Evolutionary conservation across 164 flowering plant species (phyloP).

Genomic region (Liriodendron chinense): DNA sequence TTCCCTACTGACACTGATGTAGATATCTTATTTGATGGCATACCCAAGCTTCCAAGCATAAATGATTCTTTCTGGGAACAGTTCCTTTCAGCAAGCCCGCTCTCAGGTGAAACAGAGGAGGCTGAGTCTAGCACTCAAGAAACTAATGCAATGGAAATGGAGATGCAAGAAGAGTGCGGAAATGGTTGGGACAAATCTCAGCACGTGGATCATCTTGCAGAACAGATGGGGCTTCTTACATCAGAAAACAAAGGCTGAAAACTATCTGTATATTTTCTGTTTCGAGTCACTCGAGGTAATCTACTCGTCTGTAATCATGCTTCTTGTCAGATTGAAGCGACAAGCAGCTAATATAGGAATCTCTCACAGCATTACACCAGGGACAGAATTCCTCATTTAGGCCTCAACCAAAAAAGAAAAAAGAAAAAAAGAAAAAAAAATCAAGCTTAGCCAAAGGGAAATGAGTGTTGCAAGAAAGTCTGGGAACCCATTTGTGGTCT

Average conservation of each 20-base stretch:
- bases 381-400: neutral
- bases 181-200: slow-evolving; percentile 30
- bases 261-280: neutral
- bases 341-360: neutral
- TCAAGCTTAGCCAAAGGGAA: neutral
- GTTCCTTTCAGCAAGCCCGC: slow-evolving; percentile 48
- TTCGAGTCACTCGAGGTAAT: neutral
- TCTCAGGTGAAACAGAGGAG: slow-evolving; percentile 42
- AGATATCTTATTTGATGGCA: slow-evolving; percentile 31
- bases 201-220: slow-evolving; percentile 47
- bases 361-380: neutral
- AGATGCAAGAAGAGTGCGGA: slow-evolving; percentile 18
- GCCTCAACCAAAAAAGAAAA: neutral
- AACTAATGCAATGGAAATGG: slow-evolving; percentile 24
- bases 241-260: slow-evolving; percentile 21
- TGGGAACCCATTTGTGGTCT: neutral
- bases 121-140: slow-evolving; percentile 26
- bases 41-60: slow-evolving; percentile 49
- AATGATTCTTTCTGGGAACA: slow-evolving; percentile 42
- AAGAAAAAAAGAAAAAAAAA: too few relatives aligned
- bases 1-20: slow-evolving; percentile 26
- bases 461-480: neutral
- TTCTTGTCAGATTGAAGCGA: neutral
- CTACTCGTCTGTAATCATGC: neutral
- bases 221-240: slow-evolving; percentile 56